Base-by-base conservation (phyloP, 2,329 filamentous ascomycete species). In the Cryoendolithus antarcticus region DNA sequence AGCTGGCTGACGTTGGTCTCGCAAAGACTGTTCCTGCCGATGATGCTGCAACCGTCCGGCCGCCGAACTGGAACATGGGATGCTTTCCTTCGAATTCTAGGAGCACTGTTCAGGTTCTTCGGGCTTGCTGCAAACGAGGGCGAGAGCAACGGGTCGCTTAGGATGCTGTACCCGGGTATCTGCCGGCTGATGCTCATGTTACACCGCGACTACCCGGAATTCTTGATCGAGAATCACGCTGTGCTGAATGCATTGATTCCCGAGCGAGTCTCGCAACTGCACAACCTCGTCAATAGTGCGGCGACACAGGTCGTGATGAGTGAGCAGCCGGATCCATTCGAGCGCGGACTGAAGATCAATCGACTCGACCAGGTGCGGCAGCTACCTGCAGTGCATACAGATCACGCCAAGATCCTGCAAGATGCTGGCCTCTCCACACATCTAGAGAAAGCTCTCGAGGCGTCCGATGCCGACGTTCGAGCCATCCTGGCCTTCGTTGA, bases 171-270 rank as follows among this genome's bases (percentile, higher is more conserved):
- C 59, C 80, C 85, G 44, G 86, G 81, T 6, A 76, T 83, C 1
- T 66, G 93, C 35, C 86, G 93, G 55, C 74, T 95, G 43, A 65
- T 96, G 39, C 67, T 93, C 28, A 74, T 93, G 38, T 67, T 98
- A 38, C 84, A 94, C 50, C 91, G 96, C 56, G 91, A 98, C 59
- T 96, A 86, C 61, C 83, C 89, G 0, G 86, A 95, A 41, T 98
- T 94, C 60, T 65, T 98, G 32, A 82, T 84, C 4, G 84, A 88
- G 51, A 86, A 93, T 58, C 84, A 93, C 56, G 77, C 84, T 49
- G 75, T 77, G 49, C 75, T 98, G 38, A 86, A 81, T 63, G 80
- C 82, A 50, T 77, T 76, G 53, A 81, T 96, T 42, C 84, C 88
- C 1, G 75, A 78, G 37, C 82, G 91, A 54, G 91, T 85, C 61